phyloP scores from a whole-genome alignment of 257 asterid species.

The Gentiana macrophylla region DNA sequence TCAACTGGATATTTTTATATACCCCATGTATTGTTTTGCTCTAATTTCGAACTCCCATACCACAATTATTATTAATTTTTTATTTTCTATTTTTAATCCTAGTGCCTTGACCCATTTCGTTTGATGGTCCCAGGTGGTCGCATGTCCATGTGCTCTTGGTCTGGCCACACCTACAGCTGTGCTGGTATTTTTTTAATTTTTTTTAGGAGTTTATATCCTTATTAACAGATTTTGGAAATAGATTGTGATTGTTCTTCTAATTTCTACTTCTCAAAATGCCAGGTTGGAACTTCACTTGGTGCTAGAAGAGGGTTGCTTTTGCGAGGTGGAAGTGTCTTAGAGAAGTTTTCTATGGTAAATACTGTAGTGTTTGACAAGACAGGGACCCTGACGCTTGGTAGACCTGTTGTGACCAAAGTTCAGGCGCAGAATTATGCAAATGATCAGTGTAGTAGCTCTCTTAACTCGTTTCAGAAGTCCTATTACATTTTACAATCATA shows the following conservation, averaged over 20 bases:
- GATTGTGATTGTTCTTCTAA: not conserved
- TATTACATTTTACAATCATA: no score
- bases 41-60: no score
- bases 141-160: slow-evolving; percentile 99
- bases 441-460: slow-evolving; percentile 25
- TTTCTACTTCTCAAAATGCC: slow-evolving; percentile 13
- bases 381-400: slow-evolving; percentile 89
- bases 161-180: slow-evolving; percentile 99
- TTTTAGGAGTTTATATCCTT: slow-evolving; percentile 7
- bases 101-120: slow-evolving; percentile 12
- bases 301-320: slow-evolving; percentile 92
- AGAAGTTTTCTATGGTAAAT: slow-evolving; percentile 70
- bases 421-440: slow-evolving; percentile 29
- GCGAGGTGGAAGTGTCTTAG: slow-evolving; percentile 96
- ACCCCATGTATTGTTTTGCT: no score
- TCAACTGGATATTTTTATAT: no score
- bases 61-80: not conserved
- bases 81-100: slow-evolving; percentile 6
- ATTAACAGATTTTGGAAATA: no score
- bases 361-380: slow-evolving; percentile 92
- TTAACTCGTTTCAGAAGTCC: slow-evolving; percentile 1
- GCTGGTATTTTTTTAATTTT: slow-evolving; percentile 44
- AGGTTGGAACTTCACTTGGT: slow-evolving; percentile 99
- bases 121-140: slow-evolving; percentile 68
- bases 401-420: slow-evolving; percentile 80